Conservation (phyloP, 208 protist species). For the Entamoeba invadens region DNA sequence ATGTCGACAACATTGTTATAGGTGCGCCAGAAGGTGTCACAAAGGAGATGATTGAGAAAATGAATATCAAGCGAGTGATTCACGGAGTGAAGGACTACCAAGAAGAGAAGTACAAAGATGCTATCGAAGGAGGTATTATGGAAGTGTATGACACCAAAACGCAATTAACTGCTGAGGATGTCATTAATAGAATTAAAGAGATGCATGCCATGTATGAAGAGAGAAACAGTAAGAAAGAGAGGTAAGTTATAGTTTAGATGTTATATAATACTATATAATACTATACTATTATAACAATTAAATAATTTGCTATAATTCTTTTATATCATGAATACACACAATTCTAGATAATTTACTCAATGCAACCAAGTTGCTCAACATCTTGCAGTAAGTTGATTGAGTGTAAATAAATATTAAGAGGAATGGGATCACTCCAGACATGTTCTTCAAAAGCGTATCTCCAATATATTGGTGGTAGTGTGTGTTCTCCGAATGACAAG, state of each 20-base stretch:
- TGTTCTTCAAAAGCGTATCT: not conserved
- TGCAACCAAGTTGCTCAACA: no score
- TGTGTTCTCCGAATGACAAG: not conserved
- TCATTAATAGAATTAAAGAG: not conserved
- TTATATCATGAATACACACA: no score
- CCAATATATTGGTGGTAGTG: not conserved
- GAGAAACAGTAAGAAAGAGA: not conserved
- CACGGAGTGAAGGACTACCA: slow-evolving; percentile 35
- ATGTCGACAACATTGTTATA: slow-evolving; percentile 90
- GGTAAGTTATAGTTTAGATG: no score
- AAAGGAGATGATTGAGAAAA: slow-evolving; percentile 64
- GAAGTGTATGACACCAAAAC: not conserved
- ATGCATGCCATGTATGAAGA: not conserved
- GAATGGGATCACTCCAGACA: not conserved
- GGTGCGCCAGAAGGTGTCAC: slow-evolving; percentile 73
- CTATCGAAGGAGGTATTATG: not conserved
- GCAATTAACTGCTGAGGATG: not conserved
- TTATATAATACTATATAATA: no score
- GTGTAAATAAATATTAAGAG: not conserved
- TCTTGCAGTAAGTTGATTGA: not conserved
- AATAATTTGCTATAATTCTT: no score
- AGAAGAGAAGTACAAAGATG: not conserved
- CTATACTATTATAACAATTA: no score
- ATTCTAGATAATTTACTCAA: no score
- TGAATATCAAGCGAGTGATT: slow-evolving; percentile 60